Evolutionary conservation across 2,329 filamentous ascomycete genomes (phyloP).

Genomic region (Fusarium sp.): DNA sequence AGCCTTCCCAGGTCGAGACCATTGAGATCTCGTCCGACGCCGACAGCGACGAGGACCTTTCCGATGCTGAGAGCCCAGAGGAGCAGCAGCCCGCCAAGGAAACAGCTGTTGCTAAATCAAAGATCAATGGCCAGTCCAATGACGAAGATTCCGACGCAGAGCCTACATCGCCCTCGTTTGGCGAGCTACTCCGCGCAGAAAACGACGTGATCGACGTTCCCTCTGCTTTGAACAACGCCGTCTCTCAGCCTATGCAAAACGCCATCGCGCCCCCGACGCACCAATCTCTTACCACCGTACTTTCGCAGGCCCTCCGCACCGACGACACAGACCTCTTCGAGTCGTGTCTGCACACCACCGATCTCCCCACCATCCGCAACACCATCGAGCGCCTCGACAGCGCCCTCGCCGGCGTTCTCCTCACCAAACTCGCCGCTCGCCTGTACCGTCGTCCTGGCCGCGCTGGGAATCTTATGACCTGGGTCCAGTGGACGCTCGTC

Average conservation of each 20-base stretch:
- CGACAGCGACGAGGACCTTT: constrained; percentile 57
- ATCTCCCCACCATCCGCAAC: constrained; percentile 79
- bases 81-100: constrained; percentile 34
- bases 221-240: constrained; percentile 42
- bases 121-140: constrained; percentile 42
- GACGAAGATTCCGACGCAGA: constrained; percentile 57
- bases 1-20: constrained; percentile 52
- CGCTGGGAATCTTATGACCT: constrained; percentile 88
- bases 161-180: constrained; percentile 75
- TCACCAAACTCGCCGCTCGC: constrained; percentile 85
- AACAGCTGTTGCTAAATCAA: constrained; percentile 12
- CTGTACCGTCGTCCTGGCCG: constrained; percentile 88
- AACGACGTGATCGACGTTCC: constrained; percentile 80
- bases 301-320: constrained; percentile 90
- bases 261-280: constrained; percentile 71
- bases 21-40: constrained; percentile 68
- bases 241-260: constrained; percentile 55
- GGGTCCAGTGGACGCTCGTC: constrained; percentile 95
- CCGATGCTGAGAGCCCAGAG: constrained; percentile 55
- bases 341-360: constrained; percentile 85
- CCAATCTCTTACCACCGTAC: constrained; percentile 88
- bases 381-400: constrained; percentile 94
- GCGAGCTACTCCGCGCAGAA: constrained; percentile 80
- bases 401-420: constrained; percentile 77
- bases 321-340: constrained; percentile 91